Base-by-base conservation (phyloP, 352 stramenopile genomes). In the Phytophthora colocasiae region DNA sequence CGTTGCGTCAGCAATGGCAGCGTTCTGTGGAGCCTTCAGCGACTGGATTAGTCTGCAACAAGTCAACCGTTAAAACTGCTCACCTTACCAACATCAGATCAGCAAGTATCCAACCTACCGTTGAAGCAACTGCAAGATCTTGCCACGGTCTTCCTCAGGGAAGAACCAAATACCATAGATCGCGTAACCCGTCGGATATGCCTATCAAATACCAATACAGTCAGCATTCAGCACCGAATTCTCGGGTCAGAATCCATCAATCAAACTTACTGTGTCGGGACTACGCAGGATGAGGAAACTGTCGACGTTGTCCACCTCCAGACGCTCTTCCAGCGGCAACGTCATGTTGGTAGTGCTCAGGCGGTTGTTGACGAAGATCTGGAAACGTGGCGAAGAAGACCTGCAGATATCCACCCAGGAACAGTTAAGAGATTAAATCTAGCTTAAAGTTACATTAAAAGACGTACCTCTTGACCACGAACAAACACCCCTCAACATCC, bases 111-210 rank as follows among this genome's bases (percentile, higher is more conserved):
- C 7, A 43, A 19, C n/a, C 14, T 78, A 94, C 85, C 81, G 80
- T 61, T 89, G 77, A 19, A 94, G 56, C 31, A 96, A 57, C 41
- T 85, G 80, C 39, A 91, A 71, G 41, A 92, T 94, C 75, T 92
- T 94, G 51, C 82, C 73, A 6, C 85, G 85, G 46, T 96, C 88
- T 52, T 94, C 85, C 60, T 94, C 88, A 1, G 88, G 88, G 71
- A 92, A 94, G 78, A 96, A 96, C 88, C 88, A 96, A 5, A 93
- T 71, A 34, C 88, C 88, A 48, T 92, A 96, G 69, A 96, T 96
- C 40, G 87, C 85, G 63, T 90, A 94, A 14, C 80, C 83, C 15
- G 75, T 77, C 39, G 79, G 50, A 43, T 87, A 80, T 40, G 73
- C 38, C 81, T 88, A 31, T 2, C 11, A 63, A 36, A 15, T 15